Conservation (phyloP, 129 eudicot species). For the Rutidosis leptorrhynchoides region DNA sequence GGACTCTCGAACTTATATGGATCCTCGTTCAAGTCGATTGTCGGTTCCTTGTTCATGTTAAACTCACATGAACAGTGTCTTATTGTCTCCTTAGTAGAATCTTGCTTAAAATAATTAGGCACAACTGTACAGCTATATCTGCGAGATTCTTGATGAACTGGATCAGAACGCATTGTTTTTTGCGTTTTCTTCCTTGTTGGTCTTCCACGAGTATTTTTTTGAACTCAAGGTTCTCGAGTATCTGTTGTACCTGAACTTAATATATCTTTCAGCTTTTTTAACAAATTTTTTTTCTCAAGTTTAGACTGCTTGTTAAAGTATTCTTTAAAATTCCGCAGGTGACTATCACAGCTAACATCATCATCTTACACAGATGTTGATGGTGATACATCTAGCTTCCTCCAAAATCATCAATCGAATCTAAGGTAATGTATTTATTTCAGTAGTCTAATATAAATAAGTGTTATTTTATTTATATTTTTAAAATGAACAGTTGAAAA, state of each 20-base stretch:
- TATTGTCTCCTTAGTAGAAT: too few species aligned
- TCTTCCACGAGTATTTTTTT: background rate
- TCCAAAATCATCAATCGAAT: background rate
- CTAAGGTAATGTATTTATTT: background rate
- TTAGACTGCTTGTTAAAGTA: background rate
- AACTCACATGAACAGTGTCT: too few species aligned
- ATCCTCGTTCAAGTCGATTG: too few species aligned
- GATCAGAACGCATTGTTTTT: background rate
- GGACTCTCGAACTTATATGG: too few species aligned
- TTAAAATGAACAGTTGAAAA: too few species aligned
- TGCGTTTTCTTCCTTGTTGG: background rate
- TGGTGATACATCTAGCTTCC: background rate
- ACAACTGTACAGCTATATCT: too few species aligned
- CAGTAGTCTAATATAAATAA: background rate
- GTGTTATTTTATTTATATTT: too few species aligned
- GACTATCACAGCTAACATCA: background rate
- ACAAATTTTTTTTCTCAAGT: background rate
- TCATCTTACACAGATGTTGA: background rate
- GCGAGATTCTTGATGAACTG: too few species aligned
- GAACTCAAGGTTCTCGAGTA: background rate
- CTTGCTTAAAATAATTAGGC: too few species aligned
- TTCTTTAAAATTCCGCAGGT: background rate
- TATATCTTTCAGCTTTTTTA: background rate
- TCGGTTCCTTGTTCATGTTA: too few species aligned
- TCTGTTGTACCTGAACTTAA: background rate